Evolutionary conservation across 257 asterid species (phyloP).

Genomic region (Coffea canephora): DNA sequence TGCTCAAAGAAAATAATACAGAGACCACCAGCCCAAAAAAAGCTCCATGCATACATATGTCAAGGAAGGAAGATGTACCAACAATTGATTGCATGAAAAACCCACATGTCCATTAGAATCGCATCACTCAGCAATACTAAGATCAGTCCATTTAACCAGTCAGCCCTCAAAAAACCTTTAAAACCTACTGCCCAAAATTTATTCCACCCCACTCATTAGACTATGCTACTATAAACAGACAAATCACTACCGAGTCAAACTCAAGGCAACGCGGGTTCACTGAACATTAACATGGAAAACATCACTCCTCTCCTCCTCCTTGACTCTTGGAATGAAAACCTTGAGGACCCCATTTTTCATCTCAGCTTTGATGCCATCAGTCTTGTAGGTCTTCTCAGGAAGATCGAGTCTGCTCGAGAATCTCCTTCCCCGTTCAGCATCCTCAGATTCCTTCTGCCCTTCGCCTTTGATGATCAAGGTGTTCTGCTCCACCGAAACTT

Average conservation of each 20-base stretch:
- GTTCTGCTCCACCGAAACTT: slow-evolving; percentile 36
- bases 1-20: too few species aligned
- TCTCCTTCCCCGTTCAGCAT: slow-evolving; percentile 1
- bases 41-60: not conserved
- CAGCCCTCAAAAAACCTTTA: too few species aligned
- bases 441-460: slow-evolving; percentile 24
- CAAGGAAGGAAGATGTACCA: fast-evolving
- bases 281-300: slow-evolving; percentile 27
- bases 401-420: slow-evolving; percentile 35
- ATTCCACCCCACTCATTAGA: not conserved
- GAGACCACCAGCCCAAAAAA: too few species aligned
- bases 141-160: not conserved
- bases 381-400: slow-evolving; percentile 30
- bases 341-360: slow-evolving; percentile 49
- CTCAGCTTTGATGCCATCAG: slow-evolving; percentile 40
- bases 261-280: not conserved
- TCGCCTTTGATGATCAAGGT: slow-evolving; percentile 39
- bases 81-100: not conserved
- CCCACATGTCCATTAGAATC: not conserved
- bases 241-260: not conserved
- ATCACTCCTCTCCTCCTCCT: slow-evolving; percentile 39
- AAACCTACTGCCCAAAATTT: not conserved
- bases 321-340: slow-evolving; percentile 38
- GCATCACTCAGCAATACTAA: too few species aligned
- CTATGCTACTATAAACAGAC: not conserved